phyloP scores from a whole-genome alignment of 208 protist species.

The Wallacemonas sp. region DNA sequence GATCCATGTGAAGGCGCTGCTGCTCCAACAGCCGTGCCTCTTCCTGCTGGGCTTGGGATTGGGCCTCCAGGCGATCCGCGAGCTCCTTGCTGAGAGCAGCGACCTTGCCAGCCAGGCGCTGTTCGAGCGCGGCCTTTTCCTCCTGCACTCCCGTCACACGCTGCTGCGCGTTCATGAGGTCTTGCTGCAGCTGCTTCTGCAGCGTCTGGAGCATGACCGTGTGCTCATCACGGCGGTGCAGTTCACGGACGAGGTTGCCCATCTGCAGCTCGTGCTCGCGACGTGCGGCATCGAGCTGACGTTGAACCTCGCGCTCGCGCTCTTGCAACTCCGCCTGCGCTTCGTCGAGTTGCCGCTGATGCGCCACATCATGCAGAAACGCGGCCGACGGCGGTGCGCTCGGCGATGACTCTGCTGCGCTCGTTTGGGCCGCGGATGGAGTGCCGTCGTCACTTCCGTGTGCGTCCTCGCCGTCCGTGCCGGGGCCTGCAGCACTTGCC shows the following conservation, averaged over 20 bases:
- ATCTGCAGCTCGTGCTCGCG: constrained; percentile 44
- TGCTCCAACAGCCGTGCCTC: constrained; percentile 28
- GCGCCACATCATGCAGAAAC: constrained; percentile 4
- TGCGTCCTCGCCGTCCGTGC: not conserved
- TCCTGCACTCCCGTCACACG: constrained; percentile 41
- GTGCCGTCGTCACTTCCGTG: too few relatives aligned
- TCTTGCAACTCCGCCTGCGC: constrained; percentile 11
- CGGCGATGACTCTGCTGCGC: too few relatives aligned
- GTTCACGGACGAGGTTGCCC: constrained; percentile 47
- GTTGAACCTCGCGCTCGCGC: constrained; percentile 19
- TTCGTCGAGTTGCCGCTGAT: constrained; percentile 21
- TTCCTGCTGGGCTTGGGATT: constrained; percentile 25
- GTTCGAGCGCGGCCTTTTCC: constrained; percentile 51
- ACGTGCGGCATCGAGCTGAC: constrained; percentile 20
- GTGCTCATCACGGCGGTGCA: constrained; percentile 65
- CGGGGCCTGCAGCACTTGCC: not conserved
- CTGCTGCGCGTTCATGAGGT: constrained; percentile 37
- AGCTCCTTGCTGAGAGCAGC: constrained; percentile 56
- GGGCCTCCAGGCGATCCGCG: constrained; percentile 33
- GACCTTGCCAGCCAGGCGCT: constrained; percentile 44
- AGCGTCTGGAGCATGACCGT: constrained; percentile 56
- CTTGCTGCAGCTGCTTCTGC: constrained; percentile 58
- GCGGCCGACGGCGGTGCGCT: not conserved
- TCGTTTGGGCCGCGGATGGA: too few relatives aligned
- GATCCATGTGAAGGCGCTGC: constrained; percentile 24